A percentile compares a stretch with the other conserved stretches of the same genome.
phyloP scores from a whole-genome alignment of 2,329 filamentous ascomycete species.

The Mycosphaerella sp. region DNA sequence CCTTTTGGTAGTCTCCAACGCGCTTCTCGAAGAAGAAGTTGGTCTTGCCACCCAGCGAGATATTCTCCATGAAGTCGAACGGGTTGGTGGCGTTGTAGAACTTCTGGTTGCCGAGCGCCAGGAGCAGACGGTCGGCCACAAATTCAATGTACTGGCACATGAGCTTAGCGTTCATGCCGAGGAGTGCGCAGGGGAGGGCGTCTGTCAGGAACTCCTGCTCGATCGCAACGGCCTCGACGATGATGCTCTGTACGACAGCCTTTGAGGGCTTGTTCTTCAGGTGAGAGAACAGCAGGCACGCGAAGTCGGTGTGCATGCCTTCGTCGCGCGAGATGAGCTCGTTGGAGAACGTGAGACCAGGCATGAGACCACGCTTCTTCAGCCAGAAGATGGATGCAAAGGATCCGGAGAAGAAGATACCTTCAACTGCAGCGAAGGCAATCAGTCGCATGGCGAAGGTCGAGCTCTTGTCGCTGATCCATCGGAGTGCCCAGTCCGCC shows the following conservation, averaged over 20 bases:
- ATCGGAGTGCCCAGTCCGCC: constrained; percentile 93
- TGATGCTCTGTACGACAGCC: constrained; percentile 76
- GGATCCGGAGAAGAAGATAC: constrained; percentile 98
- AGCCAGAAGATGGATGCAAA: constrained; percentile 99
- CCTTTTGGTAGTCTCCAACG: constrained; percentile 98
- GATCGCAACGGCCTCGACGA: constrained; percentile 86
- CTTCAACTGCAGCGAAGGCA: constrained; percentile 95
- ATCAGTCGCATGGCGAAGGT: constrained; percentile 94
- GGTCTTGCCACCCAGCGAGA: constrained; percentile 97
- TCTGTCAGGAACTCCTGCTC: constrained; percentile 98
- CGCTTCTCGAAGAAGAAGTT: constrained; percentile 99
- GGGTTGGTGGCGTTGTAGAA: constrained; percentile 89
- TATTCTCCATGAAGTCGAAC: constrained; percentile 99
- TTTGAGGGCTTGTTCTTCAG: constrained; percentile 84
- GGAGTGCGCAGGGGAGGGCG: constrained; percentile 82
- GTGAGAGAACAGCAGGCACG: constrained; percentile 96
- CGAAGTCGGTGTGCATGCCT: constrained; percentile 98
- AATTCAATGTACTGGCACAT: constrained; percentile 99
- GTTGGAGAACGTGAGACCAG: constrained; percentile 97
- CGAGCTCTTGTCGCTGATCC: constrained; percentile 90
- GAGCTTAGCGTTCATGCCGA: constrained; percentile 93
- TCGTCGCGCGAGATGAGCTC: constrained; percentile 99
- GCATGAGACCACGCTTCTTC: constrained; percentile 99
- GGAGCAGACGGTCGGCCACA: constrained; percentile 87
- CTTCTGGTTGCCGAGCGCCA: constrained; percentile 91